These are phyloP conservation scores for Litchi chinensis DNA, from an alignment of 345 rosid genomes.

Conservation along the genomic window DNA sequence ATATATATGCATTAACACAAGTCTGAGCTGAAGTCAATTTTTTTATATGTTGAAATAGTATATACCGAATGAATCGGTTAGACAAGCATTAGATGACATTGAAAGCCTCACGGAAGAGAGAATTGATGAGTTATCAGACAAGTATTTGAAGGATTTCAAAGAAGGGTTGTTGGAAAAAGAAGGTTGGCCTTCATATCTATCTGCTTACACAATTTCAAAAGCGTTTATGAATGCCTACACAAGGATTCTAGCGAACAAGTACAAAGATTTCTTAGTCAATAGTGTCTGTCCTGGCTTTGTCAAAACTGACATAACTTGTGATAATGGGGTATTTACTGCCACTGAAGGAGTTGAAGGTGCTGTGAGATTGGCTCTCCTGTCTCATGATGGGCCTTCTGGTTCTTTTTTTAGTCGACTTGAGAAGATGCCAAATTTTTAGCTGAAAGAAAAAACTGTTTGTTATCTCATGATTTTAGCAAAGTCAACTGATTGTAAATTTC, in stretches of 20 bases:
- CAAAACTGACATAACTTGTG: slow-evolving; percentile 30
- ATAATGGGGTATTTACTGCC: background rate
- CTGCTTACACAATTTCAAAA: slow-evolving; percentile 33
- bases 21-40: background rate
- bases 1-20: too few relatives aligned
- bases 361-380: slow-evolving; percentile 23
- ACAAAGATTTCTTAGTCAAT: slow-evolving; percentile 26
- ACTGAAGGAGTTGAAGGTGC: slow-evolving; percentile 14
- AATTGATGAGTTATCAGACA: slow-evolving; percentile 29
- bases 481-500: too few relatives aligned
- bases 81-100: slow-evolving; percentile 21
- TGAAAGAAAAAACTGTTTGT: too few relatives aligned
- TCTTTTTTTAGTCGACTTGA: slow-evolving; percentile 9
- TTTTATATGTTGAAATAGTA: slow-evolving; percentile 9
- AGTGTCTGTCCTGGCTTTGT: slow-evolving; percentile 37
- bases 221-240: slow-evolving; percentile 38
- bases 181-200: slow-evolving; percentile 26
- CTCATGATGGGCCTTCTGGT: slow-evolving; percentile 26
- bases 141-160: slow-evolving; percentile 29
- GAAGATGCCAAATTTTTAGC: background rate
- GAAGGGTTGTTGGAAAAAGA: slow-evolving; percentile 28
- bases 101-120: slow-evolving; percentile 37
- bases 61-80: slow-evolving; percentile 32
- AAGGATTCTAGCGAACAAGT: slow-evolving; percentile 25
- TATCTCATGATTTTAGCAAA: too few relatives aligned